Evolutionary conservation across 164 flowering plant species (phyloP), one percentile per base, ranked within the genome.

Genomic region (Kalanchoe fedtschenkoi): DNA sequence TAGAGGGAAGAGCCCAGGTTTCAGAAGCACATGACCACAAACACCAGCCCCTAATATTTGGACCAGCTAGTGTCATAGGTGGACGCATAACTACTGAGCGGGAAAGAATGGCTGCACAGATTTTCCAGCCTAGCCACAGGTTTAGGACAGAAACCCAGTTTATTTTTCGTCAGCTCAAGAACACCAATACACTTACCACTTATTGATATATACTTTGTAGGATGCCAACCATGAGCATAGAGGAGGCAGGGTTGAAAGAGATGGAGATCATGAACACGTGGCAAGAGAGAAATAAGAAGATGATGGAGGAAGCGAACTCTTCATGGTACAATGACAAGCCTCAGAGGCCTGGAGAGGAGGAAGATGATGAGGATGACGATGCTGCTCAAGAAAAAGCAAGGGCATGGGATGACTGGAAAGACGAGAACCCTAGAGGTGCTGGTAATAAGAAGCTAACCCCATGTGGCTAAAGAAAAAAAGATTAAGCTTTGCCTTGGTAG

Each of bases 181-280:
- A n/a, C n/a, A n/a, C n/a, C n/a, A n/a, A n/a, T n/a, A n/a, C n/a
- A n/a, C n/a, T n/a, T n/a, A 21, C n/a, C 58, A 37, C 34, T n/a
- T 21, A 32, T 14, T 46, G 34, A 13, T 10, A 24, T 46, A 21
- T 16, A 15, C 35, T 39, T 59, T 38, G 6, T 62, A 93, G 99
- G 75, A 65, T 95, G 78, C 97, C 99, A 21, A 95, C 99, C 32
- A 95, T 91, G 99, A 91, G 99, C 76, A 95, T 91, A 26, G 99
- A 91, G 75, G 97, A 91, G 72, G 99, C 99, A 44, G 99, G 97
- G 28, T 69, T 88, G 29, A 76, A 42, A 56, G 99, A 95, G 79
- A 95, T 91, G 99, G 78, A 91, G 8, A 87, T 95, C 53, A 95
- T 95, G 99, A 87, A 87, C 24, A 75, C 77, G 21, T 95, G 90